Conservation (phyloP, 805 yeast species). For the Saccharomycopsis sp. region DNA sequence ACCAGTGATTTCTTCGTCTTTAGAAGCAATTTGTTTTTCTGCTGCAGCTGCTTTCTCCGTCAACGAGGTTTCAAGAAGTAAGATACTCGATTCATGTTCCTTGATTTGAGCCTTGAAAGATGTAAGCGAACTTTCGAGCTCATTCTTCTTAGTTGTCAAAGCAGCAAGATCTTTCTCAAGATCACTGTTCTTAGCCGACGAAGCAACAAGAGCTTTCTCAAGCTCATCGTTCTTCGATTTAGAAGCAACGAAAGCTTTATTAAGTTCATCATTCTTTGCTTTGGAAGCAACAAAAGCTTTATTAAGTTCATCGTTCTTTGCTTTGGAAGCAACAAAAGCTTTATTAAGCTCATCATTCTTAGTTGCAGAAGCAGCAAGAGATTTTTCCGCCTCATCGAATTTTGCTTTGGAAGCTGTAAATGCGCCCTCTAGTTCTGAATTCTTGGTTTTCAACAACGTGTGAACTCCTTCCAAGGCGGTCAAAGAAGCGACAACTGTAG, state of each 20-base stretch:
- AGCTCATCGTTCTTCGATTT: constrained; percentile 1
- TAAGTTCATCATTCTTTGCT: constrained; percentile 3
- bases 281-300: constrained; percentile 9
- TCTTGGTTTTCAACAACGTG: constrained; percentile 4
- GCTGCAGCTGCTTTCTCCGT: not conserved
- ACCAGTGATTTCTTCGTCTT: not conserved
- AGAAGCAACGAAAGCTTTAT: constrained; percentile 11
- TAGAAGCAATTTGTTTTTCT: not conserved
- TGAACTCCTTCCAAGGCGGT: not conserved
- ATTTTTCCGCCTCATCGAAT: not conserved
- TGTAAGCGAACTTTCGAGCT: not conserved
- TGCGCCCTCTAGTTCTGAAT: not conserved
- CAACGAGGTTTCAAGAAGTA: not conserved
- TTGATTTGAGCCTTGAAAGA: not conserved
- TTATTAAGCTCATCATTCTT: constrained; percentile 10
- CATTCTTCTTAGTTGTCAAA: not conserved
- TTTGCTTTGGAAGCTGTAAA: not conserved
- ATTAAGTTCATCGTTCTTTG: constrained; percentile 4
- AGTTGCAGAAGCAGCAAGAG: not conserved
- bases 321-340: not conserved
- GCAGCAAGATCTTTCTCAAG: not conserved
- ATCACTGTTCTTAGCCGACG: not conserved
- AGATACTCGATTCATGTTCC: not conserved
- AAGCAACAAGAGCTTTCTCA: constrained; percentile 12
- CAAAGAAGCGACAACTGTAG: not conserved